phyloP scores from a whole-genome alignment of 352 stramenopile species.

The Phytopythium aichiense region DNA sequence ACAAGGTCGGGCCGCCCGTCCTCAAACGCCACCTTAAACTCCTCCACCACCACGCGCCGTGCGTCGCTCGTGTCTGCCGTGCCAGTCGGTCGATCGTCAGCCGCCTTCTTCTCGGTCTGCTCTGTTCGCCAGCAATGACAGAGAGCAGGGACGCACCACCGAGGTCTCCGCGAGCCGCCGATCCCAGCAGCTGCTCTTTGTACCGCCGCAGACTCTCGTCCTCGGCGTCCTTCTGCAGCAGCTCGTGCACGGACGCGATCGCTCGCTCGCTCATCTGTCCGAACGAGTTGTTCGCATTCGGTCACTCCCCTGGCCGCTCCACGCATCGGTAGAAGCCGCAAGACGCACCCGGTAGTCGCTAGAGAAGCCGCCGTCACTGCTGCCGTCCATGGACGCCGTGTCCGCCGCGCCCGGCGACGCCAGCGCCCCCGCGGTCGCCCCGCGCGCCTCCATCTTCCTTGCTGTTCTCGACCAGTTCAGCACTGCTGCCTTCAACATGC shows the following conservation, averaged over 20 bases:
- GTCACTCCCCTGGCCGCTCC: background rate
- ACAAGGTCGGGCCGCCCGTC: slow-evolving; percentile 56
- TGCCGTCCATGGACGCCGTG: slow-evolving; percentile 23
- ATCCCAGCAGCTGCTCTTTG: slow-evolving; percentile 80
- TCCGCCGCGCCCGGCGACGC: slow-evolving; percentile 16
- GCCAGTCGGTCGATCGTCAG: no score
- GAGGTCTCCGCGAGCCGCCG: slow-evolving; percentile 71
- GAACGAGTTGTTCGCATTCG: background rate
- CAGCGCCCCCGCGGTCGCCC: background rate
- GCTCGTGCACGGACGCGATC: slow-evolving; percentile 57
- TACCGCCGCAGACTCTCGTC: slow-evolving; percentile 83
- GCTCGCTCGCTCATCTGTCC: slow-evolving; percentile 61
- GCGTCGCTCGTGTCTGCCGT: slow-evolving; percentile 43
- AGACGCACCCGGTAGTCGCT: slow-evolving; percentile 46
- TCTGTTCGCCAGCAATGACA: background rate
- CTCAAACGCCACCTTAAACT: slow-evolving; percentile 87
- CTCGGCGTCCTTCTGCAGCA: slow-evolving; percentile 73
- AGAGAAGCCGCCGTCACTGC: slow-evolving; percentile 22
- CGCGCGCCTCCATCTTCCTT: slow-evolving; percentile 11
- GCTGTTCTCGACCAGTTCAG: no score
- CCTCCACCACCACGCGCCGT: slow-evolving; percentile 75
- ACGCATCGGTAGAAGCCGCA: background rate
- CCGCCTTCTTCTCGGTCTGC: background rate
- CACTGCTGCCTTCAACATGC: no score
- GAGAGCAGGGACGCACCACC: slow-evolving; percentile 37